phyloP scores from a whole-genome alignment of 345 rosid species.

The Eucalyptus pauciflora region DNA sequence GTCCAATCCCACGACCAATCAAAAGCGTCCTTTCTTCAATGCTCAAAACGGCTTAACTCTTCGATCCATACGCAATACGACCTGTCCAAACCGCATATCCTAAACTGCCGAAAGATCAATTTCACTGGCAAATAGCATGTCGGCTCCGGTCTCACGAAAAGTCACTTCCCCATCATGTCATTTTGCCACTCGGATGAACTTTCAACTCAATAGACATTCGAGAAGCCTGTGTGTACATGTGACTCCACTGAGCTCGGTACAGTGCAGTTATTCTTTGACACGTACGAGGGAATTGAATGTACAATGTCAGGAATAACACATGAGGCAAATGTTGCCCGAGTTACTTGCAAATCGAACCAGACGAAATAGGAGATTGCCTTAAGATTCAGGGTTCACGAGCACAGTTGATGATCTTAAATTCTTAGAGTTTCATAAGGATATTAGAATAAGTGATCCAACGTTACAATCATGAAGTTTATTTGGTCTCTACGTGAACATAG shows the following conservation, averaged over 20 bases:
- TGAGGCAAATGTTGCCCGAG: not conserved
- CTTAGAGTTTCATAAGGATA: not conserved
- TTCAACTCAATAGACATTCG: not conserved
- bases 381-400: not conserved
- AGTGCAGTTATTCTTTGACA: not conserved
- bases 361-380: not conserved
- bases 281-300: not conserved
- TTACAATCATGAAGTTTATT: not conserved
- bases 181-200: not conserved
- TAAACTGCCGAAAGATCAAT: not conserved
- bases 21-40: not conserved
- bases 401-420: not conserved
- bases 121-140: not conserved
- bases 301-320: not conserved
- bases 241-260: not conserved
- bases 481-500: not conserved
- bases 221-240: not conserved
- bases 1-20: not conserved
- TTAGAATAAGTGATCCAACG: not conserved
- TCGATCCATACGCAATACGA: not conserved
- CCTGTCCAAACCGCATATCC: not conserved
- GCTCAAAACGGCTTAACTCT: not conserved
- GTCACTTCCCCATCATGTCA: not conserved
- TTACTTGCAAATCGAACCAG: not conserved
- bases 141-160: not conserved